A percentile compares a stretch with the other conserved stretches of the same genome.
These are phyloP conservation scores for Funneliformis geosporum DNA, from an alignment of 192 early-diverging fungal species.

Conservation along the genomic window DNA sequence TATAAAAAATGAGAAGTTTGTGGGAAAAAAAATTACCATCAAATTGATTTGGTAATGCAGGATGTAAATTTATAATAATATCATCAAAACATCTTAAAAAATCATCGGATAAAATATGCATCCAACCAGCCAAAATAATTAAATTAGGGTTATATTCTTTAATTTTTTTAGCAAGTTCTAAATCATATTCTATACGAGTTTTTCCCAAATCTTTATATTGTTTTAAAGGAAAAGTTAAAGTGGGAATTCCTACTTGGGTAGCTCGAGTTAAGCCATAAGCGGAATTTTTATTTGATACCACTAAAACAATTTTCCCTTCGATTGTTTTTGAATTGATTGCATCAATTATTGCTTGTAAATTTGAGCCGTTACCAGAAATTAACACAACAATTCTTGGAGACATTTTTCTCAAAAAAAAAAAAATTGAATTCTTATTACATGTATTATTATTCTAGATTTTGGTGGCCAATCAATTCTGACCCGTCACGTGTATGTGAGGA, in stretches of 20 bases:
- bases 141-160: constrained; percentile 70
- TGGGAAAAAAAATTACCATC: constrained; percentile 52
- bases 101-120: constrained; percentile 93
- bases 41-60: constrained; percentile 93
- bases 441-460: too few relatives aligned
- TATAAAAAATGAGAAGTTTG: neutral
- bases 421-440: neutral
- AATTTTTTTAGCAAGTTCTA: constrained; percentile 75
- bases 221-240: constrained; percentile 79
- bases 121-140: constrained; percentile 94
- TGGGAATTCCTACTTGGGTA: constrained; percentile 77
- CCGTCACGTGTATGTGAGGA: too few relatives aligned
- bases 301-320: constrained; percentile 71
- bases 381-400: constrained; percentile 77
- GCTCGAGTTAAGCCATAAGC: constrained; percentile 95
- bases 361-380: constrained; percentile 92
- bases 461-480: too few relatives aligned
- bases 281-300: constrained; percentile 83
- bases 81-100: constrained; percentile 75
- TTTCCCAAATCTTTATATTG: constrained; percentile 79
- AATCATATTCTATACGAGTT: constrained; percentile 86
- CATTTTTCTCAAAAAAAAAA: constrained; percentile 14
- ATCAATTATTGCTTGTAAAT: constrained; percentile 96
- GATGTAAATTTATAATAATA: constrained; percentile 93
- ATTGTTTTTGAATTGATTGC: constrained; percentile 56